Conservation (phyloP, 2,329 filamentous ascomycete species). For the Lasiodiplodia theobromae region DNA sequence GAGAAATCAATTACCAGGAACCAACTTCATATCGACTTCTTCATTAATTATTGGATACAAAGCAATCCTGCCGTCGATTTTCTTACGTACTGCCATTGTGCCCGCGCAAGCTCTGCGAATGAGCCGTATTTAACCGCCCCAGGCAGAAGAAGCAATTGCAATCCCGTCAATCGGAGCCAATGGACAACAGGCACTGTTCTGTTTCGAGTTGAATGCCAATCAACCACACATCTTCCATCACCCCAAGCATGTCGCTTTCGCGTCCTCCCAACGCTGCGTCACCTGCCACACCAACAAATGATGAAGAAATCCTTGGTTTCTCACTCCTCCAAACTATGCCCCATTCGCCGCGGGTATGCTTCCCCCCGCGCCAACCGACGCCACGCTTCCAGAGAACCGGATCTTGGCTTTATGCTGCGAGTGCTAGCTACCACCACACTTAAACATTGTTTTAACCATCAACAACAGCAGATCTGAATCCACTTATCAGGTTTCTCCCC, state of each 20-base stretch:
- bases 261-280: not conserved
- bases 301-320: not conserved
- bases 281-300: not conserved
- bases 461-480: not conserved
- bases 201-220: not conserved
- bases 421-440: not conserved
- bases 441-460: not conserved
- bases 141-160: not conserved
- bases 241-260: not conserved
- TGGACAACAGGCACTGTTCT: not conserved
- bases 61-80: not conserved
- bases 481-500: not conserved
- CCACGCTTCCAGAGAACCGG: not conserved
- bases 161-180: slow-evolving; percentile 8
- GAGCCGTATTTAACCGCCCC: slow-evolving; percentile 11
- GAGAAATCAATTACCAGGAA: not conserved
- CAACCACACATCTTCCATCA: not conserved
- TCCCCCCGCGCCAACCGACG: not conserved
- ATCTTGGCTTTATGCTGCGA: not conserved
- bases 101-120: not conserved
- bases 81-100: not conserved
- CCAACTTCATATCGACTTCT: not conserved
- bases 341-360: not conserved
- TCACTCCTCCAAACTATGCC: not conserved
- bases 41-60: not conserved